Evolutionary conservation across 2,329 filamentous ascomycete genomes (phyloP), one percentile per base, ranked within the genome.

Genomic region (Colletotrichum chlorophyti): DNA sequence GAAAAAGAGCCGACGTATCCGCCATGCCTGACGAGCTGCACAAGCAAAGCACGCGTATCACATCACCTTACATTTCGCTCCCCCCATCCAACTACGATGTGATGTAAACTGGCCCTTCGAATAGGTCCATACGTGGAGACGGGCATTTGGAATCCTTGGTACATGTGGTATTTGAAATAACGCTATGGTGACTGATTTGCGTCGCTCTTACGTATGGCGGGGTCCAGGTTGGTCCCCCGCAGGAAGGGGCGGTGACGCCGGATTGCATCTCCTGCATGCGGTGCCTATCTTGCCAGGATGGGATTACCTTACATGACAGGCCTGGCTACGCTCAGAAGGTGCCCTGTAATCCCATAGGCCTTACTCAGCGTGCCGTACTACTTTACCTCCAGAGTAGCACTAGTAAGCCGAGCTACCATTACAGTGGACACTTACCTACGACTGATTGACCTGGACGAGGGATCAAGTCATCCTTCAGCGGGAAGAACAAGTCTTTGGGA

Each of bases 161-260:
- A 34, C 21, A 11, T 27, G 21, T 34, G 23, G 41, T 53, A 58
- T 58, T 58, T 58, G 26, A 58, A 53, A 58, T 58, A 47, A 21
- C 24, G n/a, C n/a, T n/a, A n/a, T n/a, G n/a, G n/a, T 17, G 17
- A n/a, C 35, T 21, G 21, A 15, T 32, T 24, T 35, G 15, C 24
- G 21, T 29, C 15, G 11, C 41, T 24, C 26, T 32, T 17, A 31
- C 19, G 19, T 21, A 35, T 37, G 48, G 54, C 27, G 50, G 41
- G 34, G n/a, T 55, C 42, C 41, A 46, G 19, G n/a, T 32, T 35
- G 34, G 32, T 19, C 34, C n/a, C n/a, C n/a, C n/a, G n/a, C 41
- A 8, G 10, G n/a, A 34, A 45, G 41, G 50, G 49, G 41, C 49
- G 54, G 54, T 53, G 49, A 58, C 54, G 41, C 34, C 27, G 41